Percentiles rank a stretch among this genome's conserved stretches.
Evolutionary conservation across 78 protist species (phyloP).

Genomic region (Salpingoeca rosetta): DNA sequence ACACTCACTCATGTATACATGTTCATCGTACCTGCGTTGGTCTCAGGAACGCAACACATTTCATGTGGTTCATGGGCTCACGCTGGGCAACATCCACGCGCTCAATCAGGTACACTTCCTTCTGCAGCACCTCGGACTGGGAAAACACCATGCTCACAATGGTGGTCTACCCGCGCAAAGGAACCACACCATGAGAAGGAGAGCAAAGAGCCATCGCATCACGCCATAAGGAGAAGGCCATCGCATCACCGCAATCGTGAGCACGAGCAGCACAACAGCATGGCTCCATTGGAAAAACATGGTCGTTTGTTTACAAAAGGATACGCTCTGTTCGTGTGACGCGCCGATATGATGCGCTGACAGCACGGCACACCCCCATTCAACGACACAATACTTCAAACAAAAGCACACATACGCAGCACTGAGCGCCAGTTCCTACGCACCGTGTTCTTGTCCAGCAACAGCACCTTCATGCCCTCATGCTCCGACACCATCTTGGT

Average conservation of each 20-base stretch:
- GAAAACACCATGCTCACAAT: slow-evolving; percentile 76
- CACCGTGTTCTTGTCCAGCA: slow-evolving; percentile 79
- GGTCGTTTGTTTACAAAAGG: too few species aligned
- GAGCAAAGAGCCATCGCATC: too few species aligned
- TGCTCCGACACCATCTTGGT: slow-evolving; percentile 37
- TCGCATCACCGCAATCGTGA: too few species aligned
- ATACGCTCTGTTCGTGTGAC: too few species aligned
- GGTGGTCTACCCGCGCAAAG: slow-evolving; percentile 27
- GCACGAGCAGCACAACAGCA: too few species aligned
- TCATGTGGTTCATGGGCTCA: slow-evolving; percentile 70
- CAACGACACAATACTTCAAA: neutral
- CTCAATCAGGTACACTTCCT: slow-evolving; percentile 86
- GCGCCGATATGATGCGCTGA: too few species aligned
- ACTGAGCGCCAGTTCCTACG: neutral
- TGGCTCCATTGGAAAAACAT: too few species aligned
- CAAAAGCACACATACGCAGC: neutral
- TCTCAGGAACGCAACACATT: neutral
- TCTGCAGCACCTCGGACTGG: slow-evolving; percentile 70
- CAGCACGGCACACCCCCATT: neutral
- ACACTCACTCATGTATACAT: too few species aligned
- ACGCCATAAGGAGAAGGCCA: too few species aligned
- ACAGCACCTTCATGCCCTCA: slow-evolving; percentile 78
- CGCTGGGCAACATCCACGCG: slow-evolving; percentile 39
- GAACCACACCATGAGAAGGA: too few species aligned
- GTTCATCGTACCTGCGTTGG: neutral